A percentile compares a stretch with the other conserved stretches of the same genome.
phyloP scores from a whole-genome alignment of 768 basidiomycete genomes.

The Kwoniella mangroviensis region DNA sequence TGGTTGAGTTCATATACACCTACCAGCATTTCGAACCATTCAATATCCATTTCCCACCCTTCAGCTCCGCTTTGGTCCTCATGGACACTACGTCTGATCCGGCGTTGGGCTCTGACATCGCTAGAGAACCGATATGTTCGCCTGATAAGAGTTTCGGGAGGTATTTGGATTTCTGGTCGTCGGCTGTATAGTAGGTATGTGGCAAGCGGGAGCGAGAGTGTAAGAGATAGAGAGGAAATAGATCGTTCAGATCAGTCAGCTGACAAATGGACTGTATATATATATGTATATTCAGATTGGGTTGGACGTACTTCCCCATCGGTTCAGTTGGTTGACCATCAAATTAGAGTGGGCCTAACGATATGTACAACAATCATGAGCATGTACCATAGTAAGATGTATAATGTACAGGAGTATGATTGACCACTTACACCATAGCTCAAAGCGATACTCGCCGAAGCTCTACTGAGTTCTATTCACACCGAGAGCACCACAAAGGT shows the following conservation, averaged over 20 bases:
- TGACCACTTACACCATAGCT: slow-evolving; percentile 48
- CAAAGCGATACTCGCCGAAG: slow-evolving; percentile 88
- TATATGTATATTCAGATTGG: too few relatives aligned
- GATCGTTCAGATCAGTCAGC: too few relatives aligned
- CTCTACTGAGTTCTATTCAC: slow-evolving; percentile 69
- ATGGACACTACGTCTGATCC: slow-evolving; percentile 97
- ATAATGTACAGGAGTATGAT: not conserved
- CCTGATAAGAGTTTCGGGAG: slow-evolving; percentile 79
- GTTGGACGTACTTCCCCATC: slow-evolving; percentile 47
- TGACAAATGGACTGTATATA: too few relatives aligned
- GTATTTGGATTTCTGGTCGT: slow-evolving; percentile 79
- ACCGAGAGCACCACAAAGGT: not conserved
- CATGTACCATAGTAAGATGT: slow-evolving; percentile 1
- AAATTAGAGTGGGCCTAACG: slow-evolving; percentile 51
- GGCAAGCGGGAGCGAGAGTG: too few relatives aligned
- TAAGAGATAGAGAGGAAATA: too few relatives aligned
- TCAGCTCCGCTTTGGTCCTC: slow-evolving; percentile 72
- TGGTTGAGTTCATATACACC: slow-evolving; percentile 40
- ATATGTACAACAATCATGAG: not conserved
- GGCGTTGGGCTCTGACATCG: slow-evolving; percentile 91
- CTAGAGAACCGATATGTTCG: slow-evolving; percentile 76
- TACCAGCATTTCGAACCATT: slow-evolving; percentile 95
- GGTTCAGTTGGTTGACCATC: slow-evolving; percentile 51
- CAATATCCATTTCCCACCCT: slow-evolving; percentile 31
- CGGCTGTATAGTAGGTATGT: slow-evolving; percentile 19